Evolutionary conservation across 2,329 filamentous ascomycete genomes (phyloP).

Genomic region (Ceratocystis destructans): DNA sequence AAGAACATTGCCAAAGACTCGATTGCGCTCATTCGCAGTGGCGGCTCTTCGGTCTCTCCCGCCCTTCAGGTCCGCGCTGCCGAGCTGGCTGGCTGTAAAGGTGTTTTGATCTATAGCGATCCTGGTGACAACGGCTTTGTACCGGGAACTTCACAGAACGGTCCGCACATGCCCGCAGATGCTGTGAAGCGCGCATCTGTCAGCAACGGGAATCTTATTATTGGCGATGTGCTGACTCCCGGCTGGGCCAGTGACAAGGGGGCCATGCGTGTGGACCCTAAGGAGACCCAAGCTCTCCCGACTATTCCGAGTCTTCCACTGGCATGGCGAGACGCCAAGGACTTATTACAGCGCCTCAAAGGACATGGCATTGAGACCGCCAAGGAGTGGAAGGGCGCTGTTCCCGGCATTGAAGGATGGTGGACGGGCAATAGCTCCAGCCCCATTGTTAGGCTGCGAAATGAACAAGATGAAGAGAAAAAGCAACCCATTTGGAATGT

Average conservation of each 20-base stretch:
- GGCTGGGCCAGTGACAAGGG: conserved; percentile 63
- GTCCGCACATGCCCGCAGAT: conserved; percentile 66
- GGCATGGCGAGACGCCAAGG: conserved; percentile 76
- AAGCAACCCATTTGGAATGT: conserved; percentile 87
- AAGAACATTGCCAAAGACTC: conserved; percentile 59
- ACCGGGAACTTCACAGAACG: conserved; percentile 61
- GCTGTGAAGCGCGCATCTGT: conserved; percentile 74
- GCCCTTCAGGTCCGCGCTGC: conserved; percentile 82
- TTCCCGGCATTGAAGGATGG: conserved; percentile 67
- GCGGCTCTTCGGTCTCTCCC: conserved; percentile 57
- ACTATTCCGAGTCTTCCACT: conserved; percentile 83
- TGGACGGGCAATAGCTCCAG: conserved; percentile 68
- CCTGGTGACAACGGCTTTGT: conserved; percentile 71
- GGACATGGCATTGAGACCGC: conserved; percentile 59
- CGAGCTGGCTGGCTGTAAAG: conserved; percentile 69
- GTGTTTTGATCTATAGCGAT: conserved; percentile 87
- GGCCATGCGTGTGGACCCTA: conserved; percentile 50
- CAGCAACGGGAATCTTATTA: conserved; percentile 63
- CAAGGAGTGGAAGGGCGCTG: conserved; percentile 59
- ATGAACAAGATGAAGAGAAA: conserved; percentile 71
- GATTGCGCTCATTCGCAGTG: conserved; percentile 72
- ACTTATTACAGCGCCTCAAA: conserved; percentile 59
- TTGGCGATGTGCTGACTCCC: conserved; percentile 86
- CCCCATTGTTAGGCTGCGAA: conserved; percentile 67
- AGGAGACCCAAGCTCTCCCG: conserved; percentile 58